phyloP scores from a whole-genome alignment of 2,329 filamentous ascomycete species.

The Polytolypa hystricis region DNA sequence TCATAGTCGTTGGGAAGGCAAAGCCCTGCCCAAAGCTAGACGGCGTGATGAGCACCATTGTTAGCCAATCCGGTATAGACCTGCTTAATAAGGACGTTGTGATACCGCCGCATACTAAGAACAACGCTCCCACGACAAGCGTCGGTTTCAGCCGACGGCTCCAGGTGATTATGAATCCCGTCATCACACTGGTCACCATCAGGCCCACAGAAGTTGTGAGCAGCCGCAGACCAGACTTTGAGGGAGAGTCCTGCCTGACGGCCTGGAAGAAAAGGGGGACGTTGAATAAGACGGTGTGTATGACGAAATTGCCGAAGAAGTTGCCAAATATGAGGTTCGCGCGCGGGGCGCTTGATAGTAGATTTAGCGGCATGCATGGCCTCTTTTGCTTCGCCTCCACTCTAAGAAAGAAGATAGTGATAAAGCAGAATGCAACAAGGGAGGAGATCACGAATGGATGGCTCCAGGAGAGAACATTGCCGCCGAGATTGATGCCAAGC shows the following conservation, averaged over 20 bases:
- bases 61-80: slow-evolving; percentile 41
- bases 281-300: slow-evolving; percentile 54
- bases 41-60: slow-evolving; percentile 48
- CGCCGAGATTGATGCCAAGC: slow-evolving; percentile 42
- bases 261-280: slow-evolving; percentile 68
- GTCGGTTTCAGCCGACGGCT: slow-evolving; percentile 51
- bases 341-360: slow-evolving; percentile 37
- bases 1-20: slow-evolving; percentile 53
- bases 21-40: slow-evolving; percentile 51
- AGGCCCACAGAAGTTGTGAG: slow-evolving; percentile 51
- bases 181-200: slow-evolving; percentile 44
- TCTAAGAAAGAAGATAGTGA: slow-evolving; percentile 29
- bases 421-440: slow-evolving; percentile 30
- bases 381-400: slow-evolving; percentile 35
- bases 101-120: slow-evolving; percentile 41
- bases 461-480: slow-evolving; percentile 41
- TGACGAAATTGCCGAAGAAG: slow-evolving; percentile 39
- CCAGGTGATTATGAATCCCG: slow-evolving; percentile 52
- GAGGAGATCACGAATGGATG: slow-evolving; percentile 41
- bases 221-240: slow-evolving; percentile 60
- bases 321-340: slow-evolving; percentile 42
- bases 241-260: slow-evolving; percentile 58
- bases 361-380: slow-evolving; percentile 40
- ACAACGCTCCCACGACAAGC: slow-evolving; percentile 40
- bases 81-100: slow-evolving; percentile 41